Evolutionary conservation across 1,284 basidiomycete species (phyloP).

Genomic region (Malassezia arunalokei): DNA sequence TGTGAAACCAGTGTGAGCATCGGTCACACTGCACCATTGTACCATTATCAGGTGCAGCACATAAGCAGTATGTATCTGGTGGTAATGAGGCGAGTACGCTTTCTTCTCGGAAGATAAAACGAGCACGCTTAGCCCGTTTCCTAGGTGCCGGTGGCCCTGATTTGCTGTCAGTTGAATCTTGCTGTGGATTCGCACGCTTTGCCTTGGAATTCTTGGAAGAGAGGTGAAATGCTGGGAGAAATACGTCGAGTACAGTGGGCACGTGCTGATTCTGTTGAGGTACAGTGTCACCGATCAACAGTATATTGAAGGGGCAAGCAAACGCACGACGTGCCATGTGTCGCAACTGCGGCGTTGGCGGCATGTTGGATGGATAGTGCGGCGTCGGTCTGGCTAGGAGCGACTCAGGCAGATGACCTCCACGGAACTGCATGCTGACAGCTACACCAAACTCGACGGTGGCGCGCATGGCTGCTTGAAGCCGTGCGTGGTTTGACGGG

Average conservation of each 20-base stretch:
- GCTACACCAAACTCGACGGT: slow-evolving; percentile 18
- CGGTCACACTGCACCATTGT: slow-evolving; percentile 45
- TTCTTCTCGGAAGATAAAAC: slow-evolving; percentile 42
- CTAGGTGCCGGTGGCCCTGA: background rate
- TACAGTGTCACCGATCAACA: slow-evolving; percentile 21
- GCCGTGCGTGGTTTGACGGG: slow-evolving; percentile 6
- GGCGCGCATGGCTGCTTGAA: slow-evolving; percentile 14
- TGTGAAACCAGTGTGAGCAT: slow-evolving; percentile 45
- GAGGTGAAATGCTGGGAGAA: slow-evolving; percentile 2
- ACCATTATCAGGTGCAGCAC: slow-evolving; percentile 31
- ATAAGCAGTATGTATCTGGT: slow-evolving; percentile 37
- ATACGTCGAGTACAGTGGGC: slow-evolving; percentile 11
- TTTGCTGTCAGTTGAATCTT: slow-evolving; percentile 12
- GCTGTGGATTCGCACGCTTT: background rate
- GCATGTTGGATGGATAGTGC: background rate
- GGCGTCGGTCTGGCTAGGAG: background rate
- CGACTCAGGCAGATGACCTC: background rate
- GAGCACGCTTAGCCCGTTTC: slow-evolving; percentile 40
- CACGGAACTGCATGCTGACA: slow-evolving; percentile 13
- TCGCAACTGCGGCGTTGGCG: slow-evolving; percentile 10
- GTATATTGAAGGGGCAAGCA: slow-evolving; percentile 27
- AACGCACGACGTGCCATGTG: slow-evolving; percentile 24
- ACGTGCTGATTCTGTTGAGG: slow-evolving; percentile 1
- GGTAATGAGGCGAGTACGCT: slow-evolving; percentile 16
- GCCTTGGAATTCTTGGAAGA: background rate